Conservation (phyloP, 805 yeast species). For the Tetrapisispora pingtungensis region DNA sequence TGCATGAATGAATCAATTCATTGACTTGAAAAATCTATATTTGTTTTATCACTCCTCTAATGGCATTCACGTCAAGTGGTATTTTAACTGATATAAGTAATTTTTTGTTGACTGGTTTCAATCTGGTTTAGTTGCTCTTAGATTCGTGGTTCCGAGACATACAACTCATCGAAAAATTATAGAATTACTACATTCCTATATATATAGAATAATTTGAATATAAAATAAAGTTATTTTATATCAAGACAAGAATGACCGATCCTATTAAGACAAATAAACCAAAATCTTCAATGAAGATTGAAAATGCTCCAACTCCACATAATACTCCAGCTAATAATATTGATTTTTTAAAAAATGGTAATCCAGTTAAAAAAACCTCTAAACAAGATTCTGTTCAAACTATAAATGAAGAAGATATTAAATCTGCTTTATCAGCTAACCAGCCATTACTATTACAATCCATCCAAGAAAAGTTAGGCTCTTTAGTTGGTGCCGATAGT, state of each 20-base stretch:
- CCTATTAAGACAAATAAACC: conserved; percentile 58
- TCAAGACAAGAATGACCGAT: conserved; percentile 56
- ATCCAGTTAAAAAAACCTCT: conserved; percentile 34
- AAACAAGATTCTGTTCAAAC: conserved; percentile 42
- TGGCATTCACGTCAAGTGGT: too few species aligned
- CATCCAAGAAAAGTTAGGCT: conserved; percentile 83
- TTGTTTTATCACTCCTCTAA: too few species aligned
- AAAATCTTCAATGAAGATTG: conserved; percentile 50
- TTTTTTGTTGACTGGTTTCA: too few species aligned
- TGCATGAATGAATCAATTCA: too few species aligned
- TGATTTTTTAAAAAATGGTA: conserved; percentile 52
- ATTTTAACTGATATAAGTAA: too few species aligned
- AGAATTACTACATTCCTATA: too few species aligned
- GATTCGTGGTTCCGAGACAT: too few species aligned
- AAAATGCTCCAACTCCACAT: conserved; percentile 96
- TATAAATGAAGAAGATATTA: conserved; percentile 54
- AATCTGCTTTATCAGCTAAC: conserved; percentile 43
- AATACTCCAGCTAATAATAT: conserved; percentile 90
- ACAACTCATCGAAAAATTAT: too few species aligned
- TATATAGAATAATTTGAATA: too few species aligned
- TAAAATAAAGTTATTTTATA: too few species aligned
- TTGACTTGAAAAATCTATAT: too few species aligned
- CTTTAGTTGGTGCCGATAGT: conserved; percentile 73
- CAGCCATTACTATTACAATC: conserved; percentile 76
- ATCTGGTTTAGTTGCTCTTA: too few species aligned